Evolutionary conservation across 805 yeast genomes (phyloP).

Genomic region (Candida koratica): DNA sequence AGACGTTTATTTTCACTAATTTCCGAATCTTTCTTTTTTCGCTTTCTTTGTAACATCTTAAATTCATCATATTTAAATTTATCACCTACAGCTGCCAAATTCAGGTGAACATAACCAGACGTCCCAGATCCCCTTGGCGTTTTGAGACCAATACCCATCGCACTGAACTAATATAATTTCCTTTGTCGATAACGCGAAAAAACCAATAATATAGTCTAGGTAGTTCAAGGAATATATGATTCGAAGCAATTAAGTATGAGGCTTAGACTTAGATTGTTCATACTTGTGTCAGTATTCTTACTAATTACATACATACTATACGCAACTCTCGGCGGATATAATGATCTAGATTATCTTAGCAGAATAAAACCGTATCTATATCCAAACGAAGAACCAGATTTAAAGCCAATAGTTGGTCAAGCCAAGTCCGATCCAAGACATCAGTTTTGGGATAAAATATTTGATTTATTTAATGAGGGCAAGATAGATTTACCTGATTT

Average conservation of each 20-base stretch:
- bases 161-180: neutral
- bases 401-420: constrained; percentile 16
- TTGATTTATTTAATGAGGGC: constrained; percentile 20
- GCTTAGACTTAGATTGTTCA: constrained; percentile 6
- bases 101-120: constrained; percentile 56
- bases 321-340: neutral
- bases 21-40: constrained; percentile 8
- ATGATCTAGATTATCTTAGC: constrained; percentile 6
- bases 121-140: constrained; percentile 58
- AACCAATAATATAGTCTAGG: neutral
- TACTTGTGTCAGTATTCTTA: neutral
- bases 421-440: constrained; percentile 17
- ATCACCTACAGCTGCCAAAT: constrained; percentile 24
- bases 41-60: constrained; percentile 15
- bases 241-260: constrained; percentile 6
- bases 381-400: constrained; percentile 4
- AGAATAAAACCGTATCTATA: constrained; percentile 8
- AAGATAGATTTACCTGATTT: constrained; percentile 15
- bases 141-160: constrained; percentile 13
- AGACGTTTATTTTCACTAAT: constrained; percentile 18
- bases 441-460: constrained; percentile 27
- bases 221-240: neutral
- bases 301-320: constrained; percentile 6
- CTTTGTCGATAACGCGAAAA: neutral
- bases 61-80: constrained; percentile 21